Base-by-base conservation (phyloP, 139 green algal species). In the Chlorella sp. region DNA sequence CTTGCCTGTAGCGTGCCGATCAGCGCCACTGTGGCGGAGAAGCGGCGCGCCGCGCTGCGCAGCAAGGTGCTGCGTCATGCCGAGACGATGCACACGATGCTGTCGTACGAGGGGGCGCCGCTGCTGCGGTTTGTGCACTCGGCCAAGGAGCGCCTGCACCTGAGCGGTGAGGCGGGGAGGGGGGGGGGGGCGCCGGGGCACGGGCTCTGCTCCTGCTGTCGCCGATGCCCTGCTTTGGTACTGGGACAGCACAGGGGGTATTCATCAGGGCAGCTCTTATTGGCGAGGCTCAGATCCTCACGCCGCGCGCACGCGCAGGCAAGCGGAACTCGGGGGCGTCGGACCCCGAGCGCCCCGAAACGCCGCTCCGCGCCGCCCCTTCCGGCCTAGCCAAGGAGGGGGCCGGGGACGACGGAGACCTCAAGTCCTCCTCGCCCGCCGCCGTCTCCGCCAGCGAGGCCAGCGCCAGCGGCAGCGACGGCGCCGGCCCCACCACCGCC, bases 1-100 rank as follows among this genome's bases (percentile, higher is more conserved):
- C 14, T 77, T 35, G 31, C 29, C 35, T 35, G 80, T 27, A 67
- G 48, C 45, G 79, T 82, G 50, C 79, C 79, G 15, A 64, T 80
- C 41, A 36, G 27, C 38, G 12, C 51, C 5, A 46, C 45, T 7
- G 36, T 40, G n/a, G 48, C 61, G 19, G 62, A 58, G 0, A 46
- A 55, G 27, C 76, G 76, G 42, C 2, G 31, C 29, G 48, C 45
- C 1, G 71, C 70, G 23, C 56, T 84, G 21, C 62, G 63, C 21
- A 23, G 41, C 40, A 80, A 80, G 59, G 71, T 72, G 6, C 42
- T 84, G 42, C 56, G 43, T 11, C 43, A 71, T 43, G 27, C 60
- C 29, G 45, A 12, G n/a, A 73, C 51, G 25, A 21, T 21, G 27
- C 14, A 43, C 5, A 21, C 27, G 7, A 29, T 19, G 3, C 51